Conservation (phyloP, 176 grass and related monocot species). For the Chloris gayana region DNA sequence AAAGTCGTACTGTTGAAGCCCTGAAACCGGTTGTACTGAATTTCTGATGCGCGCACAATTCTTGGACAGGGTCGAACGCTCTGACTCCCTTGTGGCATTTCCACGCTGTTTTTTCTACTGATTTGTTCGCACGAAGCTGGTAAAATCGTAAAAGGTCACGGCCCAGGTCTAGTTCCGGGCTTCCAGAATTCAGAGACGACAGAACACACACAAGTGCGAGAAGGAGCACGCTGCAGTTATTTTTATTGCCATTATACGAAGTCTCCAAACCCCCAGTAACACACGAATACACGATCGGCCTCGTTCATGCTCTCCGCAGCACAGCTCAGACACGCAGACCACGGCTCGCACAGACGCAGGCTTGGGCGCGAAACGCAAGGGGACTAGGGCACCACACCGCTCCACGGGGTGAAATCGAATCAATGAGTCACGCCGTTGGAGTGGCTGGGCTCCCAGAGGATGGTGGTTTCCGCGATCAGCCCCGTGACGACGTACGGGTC, state of each 20-base stretch:
- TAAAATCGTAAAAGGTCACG: background rate
- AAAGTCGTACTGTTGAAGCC: background rate
- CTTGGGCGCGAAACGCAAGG: background rate
- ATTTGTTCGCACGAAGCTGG: too few species aligned
- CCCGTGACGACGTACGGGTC: constrained; percentile 89
- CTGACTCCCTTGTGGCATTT: background rate
- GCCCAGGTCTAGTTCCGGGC: background rate
- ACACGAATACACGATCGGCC: background rate
- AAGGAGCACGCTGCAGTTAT: background rate
- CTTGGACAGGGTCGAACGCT: background rate
- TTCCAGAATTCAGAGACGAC: background rate
- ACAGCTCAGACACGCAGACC: background rate
- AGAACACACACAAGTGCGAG: too few species aligned
- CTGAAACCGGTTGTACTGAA: background rate
- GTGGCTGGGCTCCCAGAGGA: constrained; percentile 51
- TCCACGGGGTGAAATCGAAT: background rate
- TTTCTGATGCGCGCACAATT: background rate
- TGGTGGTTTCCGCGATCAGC: constrained; percentile 75
- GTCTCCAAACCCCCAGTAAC: background rate
- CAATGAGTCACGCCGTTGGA: constrained; percentile 23
- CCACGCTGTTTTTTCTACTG: too few species aligned
- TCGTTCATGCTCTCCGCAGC: background rate
- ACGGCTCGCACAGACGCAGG: background rate
- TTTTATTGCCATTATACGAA: background rate
- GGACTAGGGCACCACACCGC: too few species aligned